Conservation (phyloP, 805 yeast genomes). For the Kluyveromyces aestuarii region DNA sequence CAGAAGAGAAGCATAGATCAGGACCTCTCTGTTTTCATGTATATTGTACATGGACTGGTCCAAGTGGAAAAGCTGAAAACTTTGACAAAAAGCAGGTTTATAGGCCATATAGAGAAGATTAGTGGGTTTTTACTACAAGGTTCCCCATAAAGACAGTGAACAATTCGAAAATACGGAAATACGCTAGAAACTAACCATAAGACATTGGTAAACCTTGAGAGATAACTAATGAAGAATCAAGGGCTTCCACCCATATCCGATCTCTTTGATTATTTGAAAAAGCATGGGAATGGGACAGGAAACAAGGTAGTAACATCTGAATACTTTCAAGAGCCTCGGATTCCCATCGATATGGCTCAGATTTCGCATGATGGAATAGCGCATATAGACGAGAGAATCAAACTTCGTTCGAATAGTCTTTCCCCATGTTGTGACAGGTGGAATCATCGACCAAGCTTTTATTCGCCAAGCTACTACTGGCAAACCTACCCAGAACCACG, state of each 20-base stretch:
- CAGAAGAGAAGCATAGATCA: not conserved
- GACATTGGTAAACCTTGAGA: not conserved
- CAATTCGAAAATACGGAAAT: no score
- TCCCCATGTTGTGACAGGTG: no score
- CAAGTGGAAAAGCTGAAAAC: not conserved
- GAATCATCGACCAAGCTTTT: no score
- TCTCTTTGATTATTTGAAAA: not conserved
- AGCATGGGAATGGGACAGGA: not conserved
- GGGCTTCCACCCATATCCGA: constrained; percentile 1
- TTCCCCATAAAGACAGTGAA: no score
- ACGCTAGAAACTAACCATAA: not conserved
- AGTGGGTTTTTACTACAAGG: no score
- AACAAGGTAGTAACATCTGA: not conserved
- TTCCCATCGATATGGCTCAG: no score
- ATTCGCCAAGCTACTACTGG: no score
- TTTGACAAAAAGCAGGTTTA: not conserved
- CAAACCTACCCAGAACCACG: no score
- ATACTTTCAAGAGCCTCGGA: no score
- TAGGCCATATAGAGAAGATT: not conserved
- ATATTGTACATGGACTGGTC: not conserved
- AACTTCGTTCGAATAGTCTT: no score
- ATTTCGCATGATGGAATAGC: no score
- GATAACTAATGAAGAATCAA: not conserved
- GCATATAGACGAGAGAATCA: no score
- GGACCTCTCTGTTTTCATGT: not conserved